phyloP scores from a whole-genome alignment of 306 rosid genomes.

The Malus orientalis region DNA sequence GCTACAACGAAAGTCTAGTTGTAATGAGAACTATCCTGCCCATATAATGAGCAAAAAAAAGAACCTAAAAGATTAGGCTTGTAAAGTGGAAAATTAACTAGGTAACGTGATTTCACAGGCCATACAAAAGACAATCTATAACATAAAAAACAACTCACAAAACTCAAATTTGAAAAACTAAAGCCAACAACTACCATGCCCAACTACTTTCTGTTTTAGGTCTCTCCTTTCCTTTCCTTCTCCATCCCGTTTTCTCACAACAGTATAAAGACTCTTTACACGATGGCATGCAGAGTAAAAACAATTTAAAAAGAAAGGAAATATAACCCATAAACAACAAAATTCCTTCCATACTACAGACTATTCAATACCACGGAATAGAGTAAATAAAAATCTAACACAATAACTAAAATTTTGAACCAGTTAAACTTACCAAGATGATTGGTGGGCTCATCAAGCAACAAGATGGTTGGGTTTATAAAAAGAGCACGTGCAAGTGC shows the following conservation, averaged over 20 bases:
- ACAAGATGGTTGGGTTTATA: conserved; percentile 87
- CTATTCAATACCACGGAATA: no score
- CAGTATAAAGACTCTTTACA: background rate
- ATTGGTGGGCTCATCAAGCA: conserved; percentile 97
- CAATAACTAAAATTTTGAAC: background rate
- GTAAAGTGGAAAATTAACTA: background rate
- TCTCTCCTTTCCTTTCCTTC: background rate
- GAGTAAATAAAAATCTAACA: no score
- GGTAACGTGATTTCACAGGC: background rate
- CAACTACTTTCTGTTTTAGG: background rate
- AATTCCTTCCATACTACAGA: no score
- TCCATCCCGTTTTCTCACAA: background rate
- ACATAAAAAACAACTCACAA: background rate
- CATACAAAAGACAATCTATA: background rate
- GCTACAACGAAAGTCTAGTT: background rate
- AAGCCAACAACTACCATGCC: background rate
- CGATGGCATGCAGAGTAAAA: background rate
- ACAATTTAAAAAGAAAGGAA: background rate
- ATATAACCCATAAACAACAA: background rate
- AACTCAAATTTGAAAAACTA: background rate
- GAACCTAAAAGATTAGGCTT: background rate
- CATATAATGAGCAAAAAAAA: background rate
- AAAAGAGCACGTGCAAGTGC: conserved; percentile 92
- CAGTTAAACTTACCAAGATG: conserved; percentile 60
- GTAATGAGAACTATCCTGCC: background rate